Base-by-base conservation (phyloP, 352 stramenopile genomes). In the Pythium scleroteichum region DNA sequence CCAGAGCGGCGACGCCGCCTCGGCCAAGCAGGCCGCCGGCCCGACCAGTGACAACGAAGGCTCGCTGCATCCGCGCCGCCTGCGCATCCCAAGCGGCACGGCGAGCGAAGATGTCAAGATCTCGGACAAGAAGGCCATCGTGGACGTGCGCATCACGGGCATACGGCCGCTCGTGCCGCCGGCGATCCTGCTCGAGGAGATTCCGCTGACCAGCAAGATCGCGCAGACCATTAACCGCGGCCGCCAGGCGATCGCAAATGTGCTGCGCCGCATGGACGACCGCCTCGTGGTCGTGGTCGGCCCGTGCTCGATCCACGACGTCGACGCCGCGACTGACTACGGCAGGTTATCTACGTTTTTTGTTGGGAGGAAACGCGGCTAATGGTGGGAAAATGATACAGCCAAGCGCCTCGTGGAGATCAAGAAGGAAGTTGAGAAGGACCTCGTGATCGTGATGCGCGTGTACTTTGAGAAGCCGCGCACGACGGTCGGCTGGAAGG, bases 391-490 rank as follows among this genome's bases (percentile, higher is more conserved):
- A 8, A 27, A 42, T 23, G 2, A 32, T 48, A n/a, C 51, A 78
- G 78, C 78, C 26, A 77, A 87, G 60, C 76, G 82, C 26, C 76
- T 95, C 29, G 69, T 90, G 46, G 59, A 75, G 32, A 20, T 96
- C 6, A 78, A 80, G 60, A 82, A 92, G 53, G 75, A 89, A 66
- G 62, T 96, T 26, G 78, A 78, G 42, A 79, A 92, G 53, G 88
- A 96, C 62, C 63, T 96, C 55, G 65, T 95, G 32, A 92, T 96
- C 56, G 68, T 96, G 66, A 96, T 96, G 88, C 87, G 88, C 48
- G 84, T 94, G 62, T 96, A 96, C 78, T 96, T 96, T 62, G 88
- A 96, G 62, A 96, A 96, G 69, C 88, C 88, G 23, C 82, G 88
- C 42, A 96, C 88, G 33, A 96, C 88, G 8, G 82, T 96, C 2